These are phyloP conservation scores for Nannochloropsis salina DNA, from an alignment of 108 stramenopile genomes.

Conservation along the genomic window DNA sequence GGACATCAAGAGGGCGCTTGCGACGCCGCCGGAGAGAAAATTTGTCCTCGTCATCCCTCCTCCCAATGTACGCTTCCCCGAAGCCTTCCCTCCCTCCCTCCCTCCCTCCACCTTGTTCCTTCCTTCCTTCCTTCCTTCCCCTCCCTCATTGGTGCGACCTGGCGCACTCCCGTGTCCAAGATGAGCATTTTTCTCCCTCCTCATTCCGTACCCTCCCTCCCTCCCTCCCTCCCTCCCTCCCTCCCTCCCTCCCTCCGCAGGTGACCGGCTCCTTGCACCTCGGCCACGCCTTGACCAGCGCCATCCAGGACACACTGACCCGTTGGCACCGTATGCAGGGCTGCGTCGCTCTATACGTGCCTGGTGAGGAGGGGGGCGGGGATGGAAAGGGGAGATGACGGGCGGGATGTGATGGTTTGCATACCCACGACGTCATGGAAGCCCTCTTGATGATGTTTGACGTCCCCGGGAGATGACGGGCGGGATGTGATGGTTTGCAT, in stretches of 20 bases:
- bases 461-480: background rate
- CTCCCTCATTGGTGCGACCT: too few species aligned
- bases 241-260: constrained; percentile 80
- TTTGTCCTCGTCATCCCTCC: background rate
- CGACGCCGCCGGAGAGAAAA: background rate
- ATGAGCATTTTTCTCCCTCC: background rate
- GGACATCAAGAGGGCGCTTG: background rate
- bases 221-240: background rate
- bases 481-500: background rate
- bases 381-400: background rate
- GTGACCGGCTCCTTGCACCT: constrained; percentile 95
- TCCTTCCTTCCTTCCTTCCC: background rate
- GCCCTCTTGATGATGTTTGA: too few species aligned
- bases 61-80: background rate
- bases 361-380: constrained; percentile 35
- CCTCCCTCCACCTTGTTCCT: background rate
- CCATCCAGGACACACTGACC: constrained; percentile 93
- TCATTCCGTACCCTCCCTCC: background rate
- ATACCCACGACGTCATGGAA: background rate
- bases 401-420: background rate
- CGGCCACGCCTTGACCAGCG: constrained; percentile 96
- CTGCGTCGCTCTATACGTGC: constrained; percentile 93
- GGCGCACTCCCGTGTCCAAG: too few species aligned
- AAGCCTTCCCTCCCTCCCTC: background rate
- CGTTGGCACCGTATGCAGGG: constrained; percentile 98